Evolutionary conservation across 768 basidiomycete species (phyloP).

Genomic region (Gloeopeniophorella convolvens): DNA sequence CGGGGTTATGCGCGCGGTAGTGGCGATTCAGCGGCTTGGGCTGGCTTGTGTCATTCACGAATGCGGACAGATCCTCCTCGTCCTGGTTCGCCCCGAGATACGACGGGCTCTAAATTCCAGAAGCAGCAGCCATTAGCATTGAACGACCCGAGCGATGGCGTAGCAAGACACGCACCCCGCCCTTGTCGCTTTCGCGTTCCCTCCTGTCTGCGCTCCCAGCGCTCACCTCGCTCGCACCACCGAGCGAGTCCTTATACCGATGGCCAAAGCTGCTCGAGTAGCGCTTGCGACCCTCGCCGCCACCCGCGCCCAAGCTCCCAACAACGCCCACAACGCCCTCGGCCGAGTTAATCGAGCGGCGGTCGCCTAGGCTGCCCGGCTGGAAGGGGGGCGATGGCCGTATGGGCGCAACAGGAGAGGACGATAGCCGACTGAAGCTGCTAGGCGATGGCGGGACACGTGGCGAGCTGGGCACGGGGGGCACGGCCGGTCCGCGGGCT

Average conservation of each 20-base stretch:
- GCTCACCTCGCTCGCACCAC: slow-evolving; percentile 33
- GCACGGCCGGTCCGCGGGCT: slow-evolving; percentile 29
- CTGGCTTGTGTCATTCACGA: slow-evolving; percentile 71
- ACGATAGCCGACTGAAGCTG: slow-evolving; percentile 25
- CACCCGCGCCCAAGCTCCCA: slow-evolving; percentile 19
- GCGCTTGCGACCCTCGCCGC: slow-evolving; percentile 39
- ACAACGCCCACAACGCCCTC: slow-evolving; percentile 21
- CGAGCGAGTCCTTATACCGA: slow-evolving; percentile 45
- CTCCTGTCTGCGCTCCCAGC: slow-evolving; percentile 32
- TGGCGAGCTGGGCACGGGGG: slow-evolving; percentile 33
- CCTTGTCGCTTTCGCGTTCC: slow-evolving; percentile 22
- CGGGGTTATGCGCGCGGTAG: slow-evolving; percentile 20
- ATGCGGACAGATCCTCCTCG: slow-evolving; percentile 72
- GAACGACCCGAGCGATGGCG: slow-evolving; percentile 2
- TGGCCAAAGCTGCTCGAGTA: slow-evolving; percentile 79
- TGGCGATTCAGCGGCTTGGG: slow-evolving; percentile 48
- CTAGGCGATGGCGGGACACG: slow-evolving; percentile 37
- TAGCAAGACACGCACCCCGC: slow-evolving; percentile 2
- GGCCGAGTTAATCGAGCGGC: slow-evolving; percentile 31
- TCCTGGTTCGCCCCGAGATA: slow-evolving; percentile 48
- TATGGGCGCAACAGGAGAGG: slow-evolving; percentile 30
- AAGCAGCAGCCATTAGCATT: slow-evolving; percentile 8
- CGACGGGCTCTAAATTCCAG: slow-evolving; percentile 31
- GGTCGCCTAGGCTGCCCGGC: slow-evolving; percentile 37
- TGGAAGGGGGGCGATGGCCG: slow-evolving; percentile 36